Base-by-base conservation (phyloP, 345 rosid species). In the Boechera retrofracta region DNA sequence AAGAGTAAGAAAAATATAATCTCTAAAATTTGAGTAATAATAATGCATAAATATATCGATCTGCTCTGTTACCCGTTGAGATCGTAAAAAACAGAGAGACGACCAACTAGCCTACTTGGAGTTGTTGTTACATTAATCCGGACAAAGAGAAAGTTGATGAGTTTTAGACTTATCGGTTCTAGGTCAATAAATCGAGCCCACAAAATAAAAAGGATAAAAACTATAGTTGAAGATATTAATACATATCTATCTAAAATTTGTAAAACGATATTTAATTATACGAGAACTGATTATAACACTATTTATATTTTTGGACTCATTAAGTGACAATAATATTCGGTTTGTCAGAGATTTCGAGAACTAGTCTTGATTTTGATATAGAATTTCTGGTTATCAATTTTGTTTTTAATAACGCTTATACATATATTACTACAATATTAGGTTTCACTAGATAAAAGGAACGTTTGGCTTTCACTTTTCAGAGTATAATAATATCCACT, bases 91-190 rank as follows among this genome's bases (percentile, higher is more conserved):
- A 38, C 45, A 69, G 64, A 51, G 62, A 60, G 21, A 28, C 31
- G 13, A 69, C 56, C 48, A 77, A 77, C 16, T 77, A 55, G 76
- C 26, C 59, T 45, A 77, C 9, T 71, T 53, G 70, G 75, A 10
- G 36, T 54, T n/a, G 49, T 45, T 52, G 71, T 70, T 77, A 70
- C 76, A 63, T 53, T 70, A 54, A 70, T 55, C 71, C 71, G 49
- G 75, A 69, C 80, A 54, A 70, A 5, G 36, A 69, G 70, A 53
- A 69, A 16, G 75, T 70, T 77, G 24, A 69, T 28, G 57, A 32
- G 57, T 32, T 75, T 75, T 26, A 29, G 62, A 76, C 79, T 68
- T 68, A 76, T 60, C 69, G 31, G 62, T 64, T 69, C 54, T 69
- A 49, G 12, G 7, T 42, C 56, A 61, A 76, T 52, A 12, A 69